Percentiles rank a stretch among this genome's conserved stretches.
Conservation (phyloP, 306 rosid species). For the Crotalaria pallida region DNA sequence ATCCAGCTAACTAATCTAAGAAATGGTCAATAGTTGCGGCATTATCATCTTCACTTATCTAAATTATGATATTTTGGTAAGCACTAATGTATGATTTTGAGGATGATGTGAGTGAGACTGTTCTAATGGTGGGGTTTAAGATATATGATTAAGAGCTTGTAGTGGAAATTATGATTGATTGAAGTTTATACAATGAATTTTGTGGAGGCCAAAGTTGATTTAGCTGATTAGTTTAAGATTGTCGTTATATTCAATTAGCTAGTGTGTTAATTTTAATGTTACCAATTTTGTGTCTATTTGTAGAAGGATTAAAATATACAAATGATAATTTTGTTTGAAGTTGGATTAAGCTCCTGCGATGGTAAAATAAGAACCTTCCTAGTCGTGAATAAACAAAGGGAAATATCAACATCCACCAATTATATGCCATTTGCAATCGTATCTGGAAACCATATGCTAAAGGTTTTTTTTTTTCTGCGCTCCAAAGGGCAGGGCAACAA, state of each 20-base stretch:
- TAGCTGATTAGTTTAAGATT: background rate
- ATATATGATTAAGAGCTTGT: background rate
- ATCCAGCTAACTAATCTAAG: background rate
- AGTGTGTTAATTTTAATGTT: background rate
- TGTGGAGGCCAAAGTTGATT: background rate
- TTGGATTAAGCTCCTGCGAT: background rate
- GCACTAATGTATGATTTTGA: background rate
- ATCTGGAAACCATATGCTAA: slow-evolving; percentile 6
- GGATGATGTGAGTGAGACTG: background rate
- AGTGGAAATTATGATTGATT: background rate
- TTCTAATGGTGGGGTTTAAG: background rate
- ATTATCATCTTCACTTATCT: background rate
- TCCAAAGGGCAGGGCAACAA: background rate
- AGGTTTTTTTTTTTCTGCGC: slow-evolving; percentile 22
- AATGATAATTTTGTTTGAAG: background rate
- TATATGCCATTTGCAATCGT: background rate
- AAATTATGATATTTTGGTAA: no score
- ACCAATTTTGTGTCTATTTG: background rate
- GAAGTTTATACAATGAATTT: background rate
- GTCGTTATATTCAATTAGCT: background rate
- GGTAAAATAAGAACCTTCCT: background rate
- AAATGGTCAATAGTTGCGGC: background rate
- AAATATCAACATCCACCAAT: background rate
- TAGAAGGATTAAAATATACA: background rate
- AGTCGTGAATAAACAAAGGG: background rate